Conservation (phyloP, 257 asterid genomes). For the Perilla frutescens region DNA sequence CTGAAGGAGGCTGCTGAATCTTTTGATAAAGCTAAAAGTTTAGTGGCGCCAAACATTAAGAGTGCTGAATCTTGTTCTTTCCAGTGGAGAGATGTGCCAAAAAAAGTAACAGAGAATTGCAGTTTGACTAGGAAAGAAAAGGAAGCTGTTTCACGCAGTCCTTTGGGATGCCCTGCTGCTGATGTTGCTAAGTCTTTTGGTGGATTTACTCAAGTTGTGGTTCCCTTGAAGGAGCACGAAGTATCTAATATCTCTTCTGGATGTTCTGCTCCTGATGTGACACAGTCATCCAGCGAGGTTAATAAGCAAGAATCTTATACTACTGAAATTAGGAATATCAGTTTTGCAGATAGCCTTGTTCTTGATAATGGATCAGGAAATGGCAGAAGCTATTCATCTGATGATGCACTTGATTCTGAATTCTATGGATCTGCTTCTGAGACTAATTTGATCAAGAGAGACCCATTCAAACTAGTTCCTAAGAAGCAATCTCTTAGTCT, state of each 20-base stretch:
- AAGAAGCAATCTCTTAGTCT: slow-evolving; percentile 44
- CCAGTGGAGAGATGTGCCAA: slow-evolving; percentile 67
- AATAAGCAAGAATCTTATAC: slow-evolving; percentile 49
- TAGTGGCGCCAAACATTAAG: slow-evolving; percentile 32
- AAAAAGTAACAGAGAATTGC: slow-evolving; percentile 38
- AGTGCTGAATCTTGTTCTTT: slow-evolving; percentile 47
- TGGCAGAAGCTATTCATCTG: slow-evolving; percentile 57
- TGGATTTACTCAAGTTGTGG: slow-evolving; percentile 39
- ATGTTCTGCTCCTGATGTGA: slow-evolving; percentile 59
- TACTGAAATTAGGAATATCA: slow-evolving; percentile 41
- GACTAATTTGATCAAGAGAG: slow-evolving; percentile 40
- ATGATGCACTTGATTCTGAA: slow-evolving; percentile 52
- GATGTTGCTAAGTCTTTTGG: slow-evolving; percentile 41
- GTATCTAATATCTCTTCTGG: slow-evolving; percentile 55
- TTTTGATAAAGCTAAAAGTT: slow-evolving; percentile 35
- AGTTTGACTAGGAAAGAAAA: slow-evolving; percentile 40
- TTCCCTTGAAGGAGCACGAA: slow-evolving; percentile 50
- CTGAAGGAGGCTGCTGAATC: slow-evolving; percentile 39
- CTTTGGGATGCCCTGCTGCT: slow-evolving; percentile 32
- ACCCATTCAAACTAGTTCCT: slow-evolving; percentile 40
- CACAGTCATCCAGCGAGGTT: slow-evolving; percentile 50
- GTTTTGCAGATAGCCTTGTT: slow-evolving; percentile 38
- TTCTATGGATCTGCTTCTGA: slow-evolving; percentile 42
- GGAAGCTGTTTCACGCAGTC: slow-evolving; percentile 28
- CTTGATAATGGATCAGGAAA: slow-evolving; percentile 61